Percentiles rank a stretch among this genome's conserved stretches.
Evolutionary conservation across 257 asterid species (phyloP).

Genomic region (Mentha longifolia): DNA sequence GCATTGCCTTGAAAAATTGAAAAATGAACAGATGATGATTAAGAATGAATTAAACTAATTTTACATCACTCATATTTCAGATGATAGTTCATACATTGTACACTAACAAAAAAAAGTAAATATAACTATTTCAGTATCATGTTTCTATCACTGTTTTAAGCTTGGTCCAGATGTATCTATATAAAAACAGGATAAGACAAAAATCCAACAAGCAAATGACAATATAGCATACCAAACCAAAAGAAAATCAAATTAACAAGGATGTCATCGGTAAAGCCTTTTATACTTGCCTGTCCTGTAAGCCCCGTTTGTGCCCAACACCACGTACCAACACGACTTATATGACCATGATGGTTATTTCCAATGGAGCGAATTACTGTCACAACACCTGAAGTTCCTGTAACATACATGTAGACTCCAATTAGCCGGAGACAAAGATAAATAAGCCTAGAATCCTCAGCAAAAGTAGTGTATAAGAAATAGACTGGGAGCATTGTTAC

Average conservation of each 20-base stretch:
- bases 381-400: conserved; percentile 92
- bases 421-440: conserved; percentile 6
- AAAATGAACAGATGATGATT: conserved; percentile 1
- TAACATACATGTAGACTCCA: conserved; percentile 27
- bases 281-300: conserved; percentile 83
- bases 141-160: conserved; percentile 8
- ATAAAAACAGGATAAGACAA: conserved; percentile 9
- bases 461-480: conserved; percentile 5
- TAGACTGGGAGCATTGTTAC: conserved; percentile 12
- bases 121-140: conserved; percentile 7
- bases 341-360: conserved; percentile 83
- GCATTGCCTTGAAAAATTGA: not conserved
- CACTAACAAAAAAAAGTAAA: not conserved
- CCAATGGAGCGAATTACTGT: conserved; percentile 91
- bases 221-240: conserved; percentile 23
- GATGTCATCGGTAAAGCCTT: conserved; percentile 6
- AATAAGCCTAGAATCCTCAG: conserved; percentile 10
- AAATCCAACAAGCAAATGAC: not conserved
- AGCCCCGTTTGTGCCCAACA: conserved; percentile 93
- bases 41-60: conserved; percentile 16
- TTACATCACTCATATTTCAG: conserved; percentile 16
- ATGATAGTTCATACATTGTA: not conserved
- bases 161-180: conserved; percentile 2
- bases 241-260: conserved; percentile 9
- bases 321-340: conserved; percentile 80